These are phyloP conservation scores for Neurospora terricola DNA, from an alignment of 495 filamentous ascomycete species.

Conservation along the genomic window DNA sequence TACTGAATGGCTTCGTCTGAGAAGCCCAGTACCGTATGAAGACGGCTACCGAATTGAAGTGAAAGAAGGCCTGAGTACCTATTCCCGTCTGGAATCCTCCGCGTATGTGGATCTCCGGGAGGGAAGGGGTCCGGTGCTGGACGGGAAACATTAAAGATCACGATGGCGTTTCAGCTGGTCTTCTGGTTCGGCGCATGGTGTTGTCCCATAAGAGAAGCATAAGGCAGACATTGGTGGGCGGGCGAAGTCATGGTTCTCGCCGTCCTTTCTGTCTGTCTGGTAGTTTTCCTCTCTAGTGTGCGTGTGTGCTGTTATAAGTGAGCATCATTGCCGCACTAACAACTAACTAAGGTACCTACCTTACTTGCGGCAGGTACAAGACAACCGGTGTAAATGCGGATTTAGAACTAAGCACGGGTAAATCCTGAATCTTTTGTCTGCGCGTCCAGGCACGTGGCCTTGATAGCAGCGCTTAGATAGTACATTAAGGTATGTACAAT, in stretches of 20 bases:
- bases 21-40: too few species aligned
- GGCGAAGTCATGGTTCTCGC: background rate
- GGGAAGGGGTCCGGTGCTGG: background rate
- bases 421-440: background rate
- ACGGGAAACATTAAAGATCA: background rate
- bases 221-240: too few species aligned
- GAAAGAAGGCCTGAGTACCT: too few species aligned
- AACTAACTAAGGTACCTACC: background rate
- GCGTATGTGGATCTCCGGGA: background rate
- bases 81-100: too few species aligned
- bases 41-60: too few species aligned
- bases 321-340: background rate
- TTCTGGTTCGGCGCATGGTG: background rate
- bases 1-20: too few species aligned
- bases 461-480: background rate
- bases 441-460: background rate
- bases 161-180: background rate
- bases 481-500: background rate
- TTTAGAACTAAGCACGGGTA: background rate
- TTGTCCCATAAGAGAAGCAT: background rate
- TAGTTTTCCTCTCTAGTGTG: background rate
- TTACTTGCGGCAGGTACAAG: background rate
- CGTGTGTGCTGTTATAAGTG: background rate
- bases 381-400: background rate
- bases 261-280: background rate